These are phyloP conservation scores for Dothistroma pini DNA, from an alignment of 2,329 filamentous ascomycete genomes.

Conservation along the genomic window DNA sequence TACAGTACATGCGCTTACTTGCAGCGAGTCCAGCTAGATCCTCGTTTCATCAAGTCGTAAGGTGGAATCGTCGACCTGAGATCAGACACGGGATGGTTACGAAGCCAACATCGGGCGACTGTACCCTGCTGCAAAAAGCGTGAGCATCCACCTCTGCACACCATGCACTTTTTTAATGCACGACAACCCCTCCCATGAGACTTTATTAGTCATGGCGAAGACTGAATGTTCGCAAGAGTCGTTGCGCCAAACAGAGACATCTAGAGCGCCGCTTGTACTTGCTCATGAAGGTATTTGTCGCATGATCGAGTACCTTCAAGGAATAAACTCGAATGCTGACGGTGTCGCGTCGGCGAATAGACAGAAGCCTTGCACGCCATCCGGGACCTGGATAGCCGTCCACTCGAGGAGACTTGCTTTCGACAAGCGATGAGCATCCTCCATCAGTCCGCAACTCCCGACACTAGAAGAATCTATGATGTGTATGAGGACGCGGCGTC, in stretches of 20 bases:
- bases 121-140: background rate
- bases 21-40: background rate
- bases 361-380: background rate
- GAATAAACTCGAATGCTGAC: background rate
- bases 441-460: background rate
- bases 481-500: background rate
- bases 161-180: background rate
- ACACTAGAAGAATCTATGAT: conserved; percentile 5
- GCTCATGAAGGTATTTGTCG: background rate
- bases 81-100: background rate
- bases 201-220: background rate
- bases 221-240: background rate
- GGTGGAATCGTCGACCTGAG: background rate
- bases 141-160: background rate
- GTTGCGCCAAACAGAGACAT: background rate
- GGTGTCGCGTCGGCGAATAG: background rate
- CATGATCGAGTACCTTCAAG: background rate
- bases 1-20: background rate
- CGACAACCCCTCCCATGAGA: background rate
- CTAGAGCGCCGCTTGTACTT: background rate
- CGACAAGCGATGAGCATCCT: conserved; percentile 1
- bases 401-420: background rate
- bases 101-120: background rate
- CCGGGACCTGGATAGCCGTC: background rate
- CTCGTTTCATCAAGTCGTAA: background rate